phyloP scores from a whole-genome alignment of 1,284 basidiomycete species.

The Lignosus rhinocerotis region DNA sequence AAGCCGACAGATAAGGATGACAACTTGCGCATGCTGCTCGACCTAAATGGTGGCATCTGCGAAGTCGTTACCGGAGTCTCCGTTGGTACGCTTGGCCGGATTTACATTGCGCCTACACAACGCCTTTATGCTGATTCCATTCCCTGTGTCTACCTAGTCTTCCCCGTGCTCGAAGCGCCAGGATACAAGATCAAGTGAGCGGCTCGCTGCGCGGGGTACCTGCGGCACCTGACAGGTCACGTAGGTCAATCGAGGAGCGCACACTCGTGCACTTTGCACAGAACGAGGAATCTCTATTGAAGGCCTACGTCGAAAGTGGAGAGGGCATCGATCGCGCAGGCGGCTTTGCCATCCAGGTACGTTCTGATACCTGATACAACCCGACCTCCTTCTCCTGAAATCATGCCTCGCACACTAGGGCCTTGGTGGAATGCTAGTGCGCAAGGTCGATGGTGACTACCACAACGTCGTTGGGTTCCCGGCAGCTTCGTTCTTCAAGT shows the following conservation, averaged over 20 bases:
- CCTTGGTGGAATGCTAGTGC: slow-evolving; percentile 76
- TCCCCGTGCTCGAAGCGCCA: slow-evolving; percentile 81
- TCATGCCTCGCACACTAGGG: slow-evolving; percentile 49
- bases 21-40: slow-evolving; percentile 85
- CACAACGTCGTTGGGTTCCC: slow-evolving; percentile 94
- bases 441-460: slow-evolving; percentile 89
- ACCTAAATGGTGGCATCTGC: slow-evolving; percentile 83
- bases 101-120: background rate
- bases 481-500: slow-evolving; percentile 73
- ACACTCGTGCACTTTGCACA: slow-evolving; percentile 82
- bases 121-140: background rate
- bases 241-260: slow-evolving; percentile 83
- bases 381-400: background rate
- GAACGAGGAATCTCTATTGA: slow-evolving; percentile 61
- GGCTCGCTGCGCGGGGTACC: background rate
- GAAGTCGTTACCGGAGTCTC: slow-evolving; percentile 91
- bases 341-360: slow-evolving; percentile 92
- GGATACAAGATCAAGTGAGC: slow-evolving; percentile 82
- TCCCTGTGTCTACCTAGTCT: slow-evolving; percentile 48
- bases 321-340: slow-evolving; percentile 93
- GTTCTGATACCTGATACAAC: background rate
- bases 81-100: slow-evolving; percentile 49
- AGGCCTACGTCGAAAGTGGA: slow-evolving; percentile 86
- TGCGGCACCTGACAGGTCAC: no score
- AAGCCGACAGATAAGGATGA: slow-evolving; percentile 84